Base-by-base conservation (phyloP, 2,329 filamentous ascomycete species). In the Geosmithia flava region DNA sequence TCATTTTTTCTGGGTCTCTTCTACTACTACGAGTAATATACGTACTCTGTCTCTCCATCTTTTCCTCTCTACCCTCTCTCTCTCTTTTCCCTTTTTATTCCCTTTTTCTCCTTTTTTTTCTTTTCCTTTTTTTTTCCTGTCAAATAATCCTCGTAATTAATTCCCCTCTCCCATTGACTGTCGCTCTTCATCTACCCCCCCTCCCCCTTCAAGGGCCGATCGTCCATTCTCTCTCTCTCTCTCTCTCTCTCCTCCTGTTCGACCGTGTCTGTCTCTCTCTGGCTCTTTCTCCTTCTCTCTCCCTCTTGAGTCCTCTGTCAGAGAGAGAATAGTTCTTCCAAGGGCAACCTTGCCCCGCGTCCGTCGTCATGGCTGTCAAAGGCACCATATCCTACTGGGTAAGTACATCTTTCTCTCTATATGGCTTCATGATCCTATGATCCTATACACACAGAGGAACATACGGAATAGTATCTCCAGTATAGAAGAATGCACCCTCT, bases 371-470 rank as follows among this genome's bases (percentile, higher is more conserved):
- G 64, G 62, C 62, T 44, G 33, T 53, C 29, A 52, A 52, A 48
- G 58, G 59, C 52, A 47, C 58, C 37, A 50, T 68, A 44, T 68
- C 65, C 23, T 68, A 67, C 53, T 70, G 68, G 68, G 67, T 70
- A 60, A 20, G 55, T 52, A 10, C n/a, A n/a, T n/a, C n/a, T n/a
- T n/a, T n/a, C n/a, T n/a, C n/a, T n/a, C n/a, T n/a, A n/a, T n/a
- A n/a, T n/a, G n/a, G n/a, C n/a, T n/a, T n/a, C n/a, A n/a, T n/a
- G n/a, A 16, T 17, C 33, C 7, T 44, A 44, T n/a, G 10, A 13
- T 41, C 27, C 19, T 41, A 43, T 15, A 44, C 11, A 44, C 10
- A 10, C 13, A 44, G n/a, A 7, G 15, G 20, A 44, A 10, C 19
- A 44, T n/a, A n/a, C n/a, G 39, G 11, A 41, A 17, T 41, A n/a